These are phyloP conservation scores for Beauveria sp. DNA, from an alignment of 2,329 filamentous ascomycete genomes.

Conservation along the genomic window DNA sequence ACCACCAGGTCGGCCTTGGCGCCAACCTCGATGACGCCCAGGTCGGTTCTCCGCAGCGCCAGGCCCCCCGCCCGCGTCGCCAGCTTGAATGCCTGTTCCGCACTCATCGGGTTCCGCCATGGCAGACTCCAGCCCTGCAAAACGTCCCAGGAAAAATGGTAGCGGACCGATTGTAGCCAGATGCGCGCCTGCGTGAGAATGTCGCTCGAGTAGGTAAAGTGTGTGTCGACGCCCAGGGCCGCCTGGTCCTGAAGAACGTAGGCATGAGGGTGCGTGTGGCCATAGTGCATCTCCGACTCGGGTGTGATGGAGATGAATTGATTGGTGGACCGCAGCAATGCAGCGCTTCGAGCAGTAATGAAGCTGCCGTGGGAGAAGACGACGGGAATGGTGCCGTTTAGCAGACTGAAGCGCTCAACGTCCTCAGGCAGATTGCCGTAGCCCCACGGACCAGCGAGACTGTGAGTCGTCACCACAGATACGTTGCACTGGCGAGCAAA, in stretches of 20 bases:
- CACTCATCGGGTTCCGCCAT: constrained; percentile 41
- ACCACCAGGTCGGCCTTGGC: constrained; percentile 41
- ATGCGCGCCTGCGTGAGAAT: constrained; percentile 41
- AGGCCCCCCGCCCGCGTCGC: constrained; percentile 45
- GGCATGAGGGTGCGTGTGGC: constrained; percentile 39
- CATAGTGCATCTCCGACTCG: constrained; percentile 52
- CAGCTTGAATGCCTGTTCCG: constrained; percentile 46
- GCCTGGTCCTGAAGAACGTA: constrained; percentile 41
- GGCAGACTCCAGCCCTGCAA: constrained; percentile 36
- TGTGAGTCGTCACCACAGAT: constrained; percentile 39
- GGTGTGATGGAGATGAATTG: constrained; percentile 50
- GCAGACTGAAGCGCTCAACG: constrained; percentile 27
- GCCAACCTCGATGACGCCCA: constrained; percentile 39
- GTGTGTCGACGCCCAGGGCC: constrained; percentile 46
- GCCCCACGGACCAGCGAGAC: constrained; percentile 30
- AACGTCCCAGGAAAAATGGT: constrained; percentile 29
- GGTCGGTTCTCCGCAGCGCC: constrained; percentile 41
- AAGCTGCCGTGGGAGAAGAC: constrained; percentile 45
- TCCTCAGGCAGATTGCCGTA: constrained; percentile 12
- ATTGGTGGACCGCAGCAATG: constrained; percentile 39
- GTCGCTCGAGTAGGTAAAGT: constrained; percentile 44
- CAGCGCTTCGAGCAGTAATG: constrained; percentile 30
- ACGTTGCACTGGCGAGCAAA: constrained; percentile 31
- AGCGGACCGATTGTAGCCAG: constrained; percentile 40
- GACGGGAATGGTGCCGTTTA: constrained; percentile 38